phyloP scores from a whole-genome alignment of 1,284 basidiomycete genomes.

The Sanghuangporus weigelae region DNA sequence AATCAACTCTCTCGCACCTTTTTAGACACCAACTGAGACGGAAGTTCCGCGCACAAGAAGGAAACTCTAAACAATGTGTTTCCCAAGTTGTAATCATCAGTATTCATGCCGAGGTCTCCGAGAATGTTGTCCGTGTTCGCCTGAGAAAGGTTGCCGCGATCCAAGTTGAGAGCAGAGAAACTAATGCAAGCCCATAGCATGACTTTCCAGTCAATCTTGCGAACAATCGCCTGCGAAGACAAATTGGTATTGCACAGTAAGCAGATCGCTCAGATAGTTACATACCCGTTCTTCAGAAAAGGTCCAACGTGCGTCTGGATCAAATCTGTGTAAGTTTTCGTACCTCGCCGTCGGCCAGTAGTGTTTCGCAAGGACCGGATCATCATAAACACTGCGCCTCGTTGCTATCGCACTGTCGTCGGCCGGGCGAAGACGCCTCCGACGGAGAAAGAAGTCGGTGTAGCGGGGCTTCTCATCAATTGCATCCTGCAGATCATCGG shows the following conservation, averaged over 20 bases:
- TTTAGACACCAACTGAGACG: constrained; percentile 71
- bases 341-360: constrained; percentile 55
- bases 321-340: constrained; percentile 63
- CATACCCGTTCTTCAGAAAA: constrained; percentile 56
- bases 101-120: constrained; percentile 54
- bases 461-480: constrained; percentile 16
- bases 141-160: constrained; percentile 51
- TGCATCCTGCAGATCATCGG: constrained; percentile 16
- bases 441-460: constrained; percentile 19
- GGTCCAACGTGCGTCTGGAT: constrained; percentile 65
- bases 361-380: constrained; percentile 44
- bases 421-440: constrained; percentile 18
- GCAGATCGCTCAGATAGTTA: background rate
- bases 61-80: constrained; percentile 53
- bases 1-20: constrained; percentile 30
- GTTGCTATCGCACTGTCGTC: constrained; percentile 48
- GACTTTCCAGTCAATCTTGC: constrained; percentile 59
- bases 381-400: constrained; percentile 51
- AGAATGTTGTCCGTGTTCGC: constrained; percentile 68
- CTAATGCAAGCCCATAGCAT: constrained; percentile 61
- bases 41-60: constrained; percentile 60
- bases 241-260: constrained; percentile 4
- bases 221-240: constrained; percentile 37
- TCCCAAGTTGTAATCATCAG: constrained; percentile 62
- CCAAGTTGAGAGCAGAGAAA: constrained; percentile 55